A percentile compares a stretch with the other conserved stretches of the same genome.
phyloP scores from a whole-genome alignment of 441 rosid species.

The Raphanus hybrid region DNA sequence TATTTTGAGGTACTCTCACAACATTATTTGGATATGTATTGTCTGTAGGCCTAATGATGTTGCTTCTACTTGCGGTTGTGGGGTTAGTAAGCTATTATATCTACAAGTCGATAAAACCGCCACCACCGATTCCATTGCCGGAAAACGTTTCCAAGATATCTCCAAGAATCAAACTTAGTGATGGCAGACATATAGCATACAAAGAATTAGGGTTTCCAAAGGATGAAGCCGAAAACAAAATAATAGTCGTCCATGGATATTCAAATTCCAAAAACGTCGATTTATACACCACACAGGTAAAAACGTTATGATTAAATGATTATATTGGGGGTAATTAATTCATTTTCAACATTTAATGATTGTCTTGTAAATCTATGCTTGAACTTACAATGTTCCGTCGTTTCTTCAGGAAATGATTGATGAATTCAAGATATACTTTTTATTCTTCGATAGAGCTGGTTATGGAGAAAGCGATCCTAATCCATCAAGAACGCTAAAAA shows the following conservation, averaged over 20 bases:
- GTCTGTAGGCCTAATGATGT: slow-evolving; percentile 22
- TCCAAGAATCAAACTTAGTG: slow-evolving; percentile 70
- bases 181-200: slow-evolving; percentile 83
- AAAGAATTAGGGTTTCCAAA: slow-evolving; percentile 68
- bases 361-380: neutral
- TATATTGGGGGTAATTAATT: neutral
- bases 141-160: slow-evolving; percentile 65
- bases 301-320: slow-evolving; percentile 11
- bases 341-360: neutral
- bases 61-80: slow-evolving; percentile 43
- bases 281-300: slow-evolving; percentile 65
- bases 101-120: slow-evolving; percentile 62
- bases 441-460: slow-evolving; percentile 7
- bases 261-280: slow-evolving; percentile 60
- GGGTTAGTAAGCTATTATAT: slow-evolving; percentile 52
- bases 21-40: neutral
- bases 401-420: neutral
- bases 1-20: neutral
- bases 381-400: neutral
- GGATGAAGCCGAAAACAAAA: slow-evolving; percentile 66
- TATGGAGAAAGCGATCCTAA: slow-evolving; percentile 4
- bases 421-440: neutral
- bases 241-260: slow-evolving; percentile 72
- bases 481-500: slow-evolving; percentile 59
- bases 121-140: slow-evolving; percentile 52